Evolutionary conservation across 345 rosid species (phyloP).

Genomic region (Brassica cretica): DNA sequence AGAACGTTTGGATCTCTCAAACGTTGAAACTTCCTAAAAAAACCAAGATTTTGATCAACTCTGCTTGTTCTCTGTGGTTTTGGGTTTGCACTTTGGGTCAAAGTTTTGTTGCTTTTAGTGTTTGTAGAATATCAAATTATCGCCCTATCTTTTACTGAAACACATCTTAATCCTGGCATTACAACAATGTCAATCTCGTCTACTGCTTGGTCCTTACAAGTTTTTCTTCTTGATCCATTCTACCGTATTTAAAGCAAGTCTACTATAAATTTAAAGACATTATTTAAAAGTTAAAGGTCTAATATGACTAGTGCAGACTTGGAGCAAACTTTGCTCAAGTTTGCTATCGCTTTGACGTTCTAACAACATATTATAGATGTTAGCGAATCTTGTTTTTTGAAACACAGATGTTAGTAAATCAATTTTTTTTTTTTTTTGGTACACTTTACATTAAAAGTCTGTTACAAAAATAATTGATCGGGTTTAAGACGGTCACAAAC

Average conservation of each 20-base stretch:
- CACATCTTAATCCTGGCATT: background rate
- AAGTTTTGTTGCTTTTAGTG: background rate
- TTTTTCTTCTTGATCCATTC: background rate
- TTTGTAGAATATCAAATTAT: background rate
- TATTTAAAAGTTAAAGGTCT: too few species aligned
- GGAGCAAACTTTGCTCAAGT: too few species aligned
- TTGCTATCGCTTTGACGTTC: too few species aligned
- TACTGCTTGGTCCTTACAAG: background rate
- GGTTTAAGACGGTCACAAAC: background rate
- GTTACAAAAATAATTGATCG: background rate
- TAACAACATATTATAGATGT: too few species aligned
- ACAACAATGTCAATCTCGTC: background rate
- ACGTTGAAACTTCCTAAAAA: constrained; percentile 63
- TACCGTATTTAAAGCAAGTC: background rate
- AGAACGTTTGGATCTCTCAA: constrained; percentile 73
- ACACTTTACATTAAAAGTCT: background rate
- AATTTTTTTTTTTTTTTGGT: too few species aligned
- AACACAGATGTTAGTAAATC: too few species aligned
- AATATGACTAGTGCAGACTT: too few species aligned
- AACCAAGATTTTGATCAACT: constrained; percentile 17
- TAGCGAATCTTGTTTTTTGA: too few species aligned
- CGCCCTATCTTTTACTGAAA: background rate
- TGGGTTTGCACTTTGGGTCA: background rate
- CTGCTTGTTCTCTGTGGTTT: background rate
- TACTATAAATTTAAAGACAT: too few species aligned